Conservation (phyloP, 78 protist species). For the Dictyostelium capitatum region DNA sequence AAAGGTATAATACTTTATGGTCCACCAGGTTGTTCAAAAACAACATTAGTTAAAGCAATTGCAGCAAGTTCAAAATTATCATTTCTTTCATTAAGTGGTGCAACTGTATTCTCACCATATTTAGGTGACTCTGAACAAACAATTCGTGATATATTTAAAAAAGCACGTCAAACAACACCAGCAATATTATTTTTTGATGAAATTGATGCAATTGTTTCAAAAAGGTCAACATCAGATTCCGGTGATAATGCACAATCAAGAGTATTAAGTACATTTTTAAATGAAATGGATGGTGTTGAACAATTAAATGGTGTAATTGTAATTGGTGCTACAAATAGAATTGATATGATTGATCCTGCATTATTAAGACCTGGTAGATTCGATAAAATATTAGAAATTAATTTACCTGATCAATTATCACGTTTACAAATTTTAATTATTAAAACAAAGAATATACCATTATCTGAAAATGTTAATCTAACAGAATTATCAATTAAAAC, state of each 20-base stretch:
- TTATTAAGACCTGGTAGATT: constrained; percentile 90
- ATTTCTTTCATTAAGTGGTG: constrained; percentile 89
- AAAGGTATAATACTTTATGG: constrained; percentile 92
- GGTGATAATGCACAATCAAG: constrained; percentile 72
- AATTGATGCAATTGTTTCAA: constrained; percentile 93
- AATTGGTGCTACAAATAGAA: constrained; percentile 89
- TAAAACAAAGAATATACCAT: constrained; percentile 60
- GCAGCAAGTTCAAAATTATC: constrained; percentile 70
- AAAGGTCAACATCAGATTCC: constrained; percentile 9
- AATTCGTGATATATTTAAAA: constrained; percentile 82
- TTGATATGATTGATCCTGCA: constrained; percentile 88
- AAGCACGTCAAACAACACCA: constrained; percentile 88
- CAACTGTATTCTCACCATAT: constrained; percentile 89
- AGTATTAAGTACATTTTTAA: constrained; percentile 85
- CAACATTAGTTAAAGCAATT: constrained; percentile 91
- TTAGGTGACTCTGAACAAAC: constrained; percentile 92
- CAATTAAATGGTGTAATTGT: constrained; percentile 76
- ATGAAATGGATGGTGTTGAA: constrained; percentile 94
- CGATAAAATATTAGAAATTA: constrained; percentile 69
- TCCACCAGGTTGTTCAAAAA: constrained; percentile 96
- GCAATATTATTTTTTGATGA: constrained; percentile 96
- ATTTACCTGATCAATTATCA: constrained; percentile 70
- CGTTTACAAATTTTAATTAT: constrained; percentile 61
- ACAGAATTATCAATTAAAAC: constrained; percentile 16
- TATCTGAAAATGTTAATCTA: constrained; percentile 52